phyloP scores from a whole-genome alignment of 805 yeast species.

The Nakazawaea molendinolei region DNA sequence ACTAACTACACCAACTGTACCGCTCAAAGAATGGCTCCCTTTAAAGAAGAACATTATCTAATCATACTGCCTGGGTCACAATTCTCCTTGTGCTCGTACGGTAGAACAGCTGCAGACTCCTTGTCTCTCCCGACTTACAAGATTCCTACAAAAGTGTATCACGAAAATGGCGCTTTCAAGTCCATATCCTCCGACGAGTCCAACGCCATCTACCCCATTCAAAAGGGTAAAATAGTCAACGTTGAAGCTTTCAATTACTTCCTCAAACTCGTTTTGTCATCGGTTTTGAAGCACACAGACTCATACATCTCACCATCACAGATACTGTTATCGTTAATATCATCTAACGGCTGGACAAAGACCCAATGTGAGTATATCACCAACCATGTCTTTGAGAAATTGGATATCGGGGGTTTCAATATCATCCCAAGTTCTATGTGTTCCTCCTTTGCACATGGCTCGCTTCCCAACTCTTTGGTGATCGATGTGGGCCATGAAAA shows the following conservation, averaged over 20 bases:
- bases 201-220: conserved; percentile 54
- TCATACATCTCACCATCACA: conserved; percentile 27
- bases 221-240: conserved; percentile 56
- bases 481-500: conserved; percentile 75
- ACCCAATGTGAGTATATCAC: conserved; percentile 61
- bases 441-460: conserved; percentile 66
- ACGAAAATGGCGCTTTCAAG: conserved; percentile 16
- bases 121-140: conserved; percentile 69
- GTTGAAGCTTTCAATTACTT: conserved; percentile 65
- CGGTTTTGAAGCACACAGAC: conserved; percentile 30
- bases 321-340: conserved; percentile 64
- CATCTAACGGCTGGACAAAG: conserved; percentile 67
- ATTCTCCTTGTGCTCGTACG: conserved; percentile 71
- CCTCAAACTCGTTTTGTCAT: conserved; percentile 44
- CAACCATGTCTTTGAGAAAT: conserved; percentile 65
- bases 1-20: neutral
- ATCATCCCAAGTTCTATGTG: conserved; percentile 64
- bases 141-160: conserved; percentile 67
- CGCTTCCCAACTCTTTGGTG: conserved; percentile 57
- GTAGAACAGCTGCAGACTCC: conserved; percentile 57
- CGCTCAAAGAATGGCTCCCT: conserved; percentile 24
- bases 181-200: conserved; percentile 34
- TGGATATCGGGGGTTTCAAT: conserved; percentile 68
- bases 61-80: conserved; percentile 78
- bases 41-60: conserved; percentile 28